phyloP scores from a whole-genome alignment of 768 basidiomycete species.

The Phaffia tasmanica region DNA sequence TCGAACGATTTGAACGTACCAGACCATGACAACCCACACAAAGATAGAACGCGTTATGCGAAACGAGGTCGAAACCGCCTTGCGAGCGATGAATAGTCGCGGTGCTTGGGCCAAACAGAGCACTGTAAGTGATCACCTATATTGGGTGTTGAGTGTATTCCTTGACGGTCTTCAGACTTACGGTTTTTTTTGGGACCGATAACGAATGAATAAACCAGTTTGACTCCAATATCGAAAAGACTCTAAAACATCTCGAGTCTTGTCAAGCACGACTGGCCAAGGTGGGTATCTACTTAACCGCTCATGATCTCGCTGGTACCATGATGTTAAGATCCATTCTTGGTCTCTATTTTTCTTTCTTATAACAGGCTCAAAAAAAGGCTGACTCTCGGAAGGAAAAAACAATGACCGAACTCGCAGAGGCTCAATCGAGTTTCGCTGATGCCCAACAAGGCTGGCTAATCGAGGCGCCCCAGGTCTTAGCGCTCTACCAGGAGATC shows the following conservation, averaged over 20 bases:
- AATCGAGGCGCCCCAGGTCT: constrained; percentile 33
- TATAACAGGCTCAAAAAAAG: constrained; percentile 24
- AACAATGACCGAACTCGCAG: constrained; percentile 20
- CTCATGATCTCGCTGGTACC: neutral
- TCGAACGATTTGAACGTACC: constrained; percentile 29
- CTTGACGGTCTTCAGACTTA: constrained; percentile 8
- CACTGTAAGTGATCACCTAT: neutral
- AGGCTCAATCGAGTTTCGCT: constrained; percentile 5
- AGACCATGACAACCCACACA: constrained; percentile 7
- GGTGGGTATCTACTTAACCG: neutral
- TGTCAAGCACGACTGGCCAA: constrained; percentile 35
- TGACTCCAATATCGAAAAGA: constrained; percentile 35
- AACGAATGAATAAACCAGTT: constrained; percentile 11
- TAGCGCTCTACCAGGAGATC: constrained; percentile 34
- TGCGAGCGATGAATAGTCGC: constrained; percentile 34
- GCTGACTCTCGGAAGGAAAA: constrained; percentile 23
- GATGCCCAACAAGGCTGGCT: constrained; percentile 26
- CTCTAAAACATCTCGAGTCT: constrained; percentile 37
- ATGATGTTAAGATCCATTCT: neutral
- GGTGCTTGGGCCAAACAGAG: constrained; percentile 24
- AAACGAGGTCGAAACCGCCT: constrained; percentile 35
- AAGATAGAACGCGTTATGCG: constrained; percentile 25
- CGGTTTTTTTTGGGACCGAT: constrained; percentile 10
- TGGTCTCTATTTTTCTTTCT: neutral
- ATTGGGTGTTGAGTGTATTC: neutral